Evolutionary conservation across 139 green algal species (phyloP), one percentile per base, ranked within the genome.

Genomic region (Zygnema cylindricum): DNA sequence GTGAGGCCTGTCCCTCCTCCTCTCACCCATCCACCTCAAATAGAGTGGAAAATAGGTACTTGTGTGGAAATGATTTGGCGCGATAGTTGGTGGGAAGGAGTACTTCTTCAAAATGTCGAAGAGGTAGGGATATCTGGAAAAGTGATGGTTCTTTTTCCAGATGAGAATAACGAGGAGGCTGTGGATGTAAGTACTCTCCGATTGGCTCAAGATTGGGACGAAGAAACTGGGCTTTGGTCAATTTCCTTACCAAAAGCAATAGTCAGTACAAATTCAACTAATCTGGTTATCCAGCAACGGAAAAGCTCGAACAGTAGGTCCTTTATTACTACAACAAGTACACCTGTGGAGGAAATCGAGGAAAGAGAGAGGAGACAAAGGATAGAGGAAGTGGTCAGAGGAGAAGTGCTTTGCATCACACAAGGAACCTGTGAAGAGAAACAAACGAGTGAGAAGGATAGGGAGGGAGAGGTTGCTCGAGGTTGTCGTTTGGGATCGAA

Each of bases 11-110:
- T 40, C 11, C 77, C 77, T 3, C 77, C 77, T 41, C 33, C 11
- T 40, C 36, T 79, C 38, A 3, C 71, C 11, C 36, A 79, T 54
- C 36, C 36, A 40, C 38, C 36, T 16, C 3, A 54, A 43, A 40
- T 79, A 43, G 71, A 79, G 36, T 79, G 71, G 71, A 79, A 41
- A 16, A 43, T 43, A 54, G 71, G 71, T 11, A 43, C 71, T 79
- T 79, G 49, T 33, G 84, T 89, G 23, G 84, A 89, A 3, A 85
- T 89, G 73, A 32, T 55, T 40, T 89, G 40, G 40, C 42, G 87
- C 21, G 84, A 89, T 76, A 43, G 71, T 16, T 89, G 84, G 84
- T 89, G 84, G 84, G 84, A 89, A 71, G 84, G 84, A 38, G 81
- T 87, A 2, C 69, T 89, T 25, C 43, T 87, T 11, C 71, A 88